Base-by-base conservation (phyloP, 2,329 filamentous ascomycete genomes). In the Trichoderma citrinoviride region DNA sequence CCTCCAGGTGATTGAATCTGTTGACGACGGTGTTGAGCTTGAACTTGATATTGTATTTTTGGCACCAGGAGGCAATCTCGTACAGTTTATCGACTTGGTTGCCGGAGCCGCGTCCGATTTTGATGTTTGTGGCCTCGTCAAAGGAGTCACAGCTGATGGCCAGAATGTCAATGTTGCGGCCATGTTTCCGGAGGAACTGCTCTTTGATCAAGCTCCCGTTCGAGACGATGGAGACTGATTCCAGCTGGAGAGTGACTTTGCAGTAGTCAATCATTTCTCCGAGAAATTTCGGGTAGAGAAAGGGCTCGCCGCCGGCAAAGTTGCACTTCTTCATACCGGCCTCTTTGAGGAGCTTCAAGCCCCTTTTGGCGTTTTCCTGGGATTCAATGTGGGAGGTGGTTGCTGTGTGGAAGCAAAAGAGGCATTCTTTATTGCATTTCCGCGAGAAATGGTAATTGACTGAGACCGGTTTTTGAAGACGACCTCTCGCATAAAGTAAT, bases 311-410 rank as follows among this genome's bases (percentile, higher is more conserved):
- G 27, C 56, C 44, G 8, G 56, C 56, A 27, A 60, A 60, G 44
- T 60, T 60, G 5, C 37, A 49, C 17, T 60, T 49, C 56, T 60
- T 60, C 56, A 60, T 60, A 21, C 44, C 56, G 1, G 56, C 44
- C 8, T 58, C 19, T 27, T 49, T 40, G 27, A 47, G 44, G 43
- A 58, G 43, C 3, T 27, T 17, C 3, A 57, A 23, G 3, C 43
- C 56, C 12, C 21, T 21, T 44, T 58, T 49, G 56, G 43, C 43
- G 37, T 40, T 49, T 5, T 46, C 41, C 21, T n/a, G n/a, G 14
- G 19, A 33, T 27, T 58, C 29, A 19, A 49, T 27, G 5, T 49
- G 44, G 3, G 56, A 58, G 12, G 29, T 47, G 5, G 43, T 49
- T 14, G 43, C 56, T 6, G 56, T 58, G 25, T 58, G 43, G 6